Base-by-base conservation (phyloP, 192 early-diverging fungal species). In the Anaeromyces robustus region DNA sequence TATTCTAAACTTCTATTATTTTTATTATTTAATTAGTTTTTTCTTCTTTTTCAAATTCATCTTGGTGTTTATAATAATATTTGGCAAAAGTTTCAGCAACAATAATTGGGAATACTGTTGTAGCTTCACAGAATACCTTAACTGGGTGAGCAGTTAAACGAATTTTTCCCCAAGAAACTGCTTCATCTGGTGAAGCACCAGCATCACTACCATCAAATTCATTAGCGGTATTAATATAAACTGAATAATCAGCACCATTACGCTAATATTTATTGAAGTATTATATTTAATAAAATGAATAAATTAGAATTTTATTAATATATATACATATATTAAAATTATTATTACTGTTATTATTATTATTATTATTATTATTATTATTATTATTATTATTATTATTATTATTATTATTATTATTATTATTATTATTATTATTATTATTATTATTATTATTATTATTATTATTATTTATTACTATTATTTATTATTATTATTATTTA, bases 161-260 rank as follows among this genome's bases (percentile, higher is more conserved):
- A 82, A 99, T 98, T 87, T 99, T 99, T 77, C 97, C 97, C 97
- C 97, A 99, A 26, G 94, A 96, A 37, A 99, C 93, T 5, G 97
- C 97, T 84, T 99, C 97, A 82, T 99, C 97, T 11, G 97, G 97
- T 43, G 95, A 89, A 14, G 97, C 97, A 16, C 97, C 97, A 29
- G 97, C 94, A 86, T 99, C 97, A 85, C 94, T 94, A 41, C 97
- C 98, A 85, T 99, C 98, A 89, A 96, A 98, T 84, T 99, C 97
- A 84, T 97, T 95, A 5, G 93, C 98, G 2, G 98, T 98, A 85
- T 98, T 98, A 88, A 99, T 93, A 84, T 94, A 98, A 0, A 98
- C 95, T 0, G 97, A 93, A 83, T 92, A 98, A 83, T 99, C 98
- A 22, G 98, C 93, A 43, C 98, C 98, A 83, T 99, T 99, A 79